A percentile compares a stretch with the other conserved stretches of the same genome.
These are phyloP conservation scores for Parmelia sp. DNA, from an alignment of 495 filamentous ascomycete genomes.

Conservation along the genomic window DNA sequence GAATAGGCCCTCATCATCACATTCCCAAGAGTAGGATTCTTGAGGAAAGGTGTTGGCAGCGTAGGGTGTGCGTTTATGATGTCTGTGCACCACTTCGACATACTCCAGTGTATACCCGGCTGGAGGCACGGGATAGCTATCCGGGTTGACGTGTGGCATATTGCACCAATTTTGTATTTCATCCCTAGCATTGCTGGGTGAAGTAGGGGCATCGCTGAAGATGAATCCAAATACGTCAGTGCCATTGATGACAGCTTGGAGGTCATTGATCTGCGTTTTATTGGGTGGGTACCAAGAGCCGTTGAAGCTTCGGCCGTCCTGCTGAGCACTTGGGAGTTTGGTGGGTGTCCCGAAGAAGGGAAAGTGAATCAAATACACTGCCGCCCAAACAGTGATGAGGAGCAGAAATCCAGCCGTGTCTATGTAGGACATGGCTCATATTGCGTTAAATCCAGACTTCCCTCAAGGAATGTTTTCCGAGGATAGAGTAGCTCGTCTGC, in stretches of 20 bases:
- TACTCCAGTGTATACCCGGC: conserved; percentile 52
- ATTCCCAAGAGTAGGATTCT: conserved; percentile 60
- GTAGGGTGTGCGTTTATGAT: conserved; percentile 70
- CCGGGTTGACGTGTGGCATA: conserved; percentile 62
- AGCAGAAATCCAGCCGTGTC: conserved; percentile 11
- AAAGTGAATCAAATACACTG: conserved; percentile 2
- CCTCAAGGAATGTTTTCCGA: not conserved
- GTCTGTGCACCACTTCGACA: conserved; percentile 57
- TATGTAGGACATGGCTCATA: conserved; percentile 2
- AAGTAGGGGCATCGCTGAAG: conserved; percentile 53
- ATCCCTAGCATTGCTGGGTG: conserved; percentile 13
- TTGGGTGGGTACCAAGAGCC: conserved; percentile 7
- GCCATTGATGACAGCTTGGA: conserved; percentile 44
- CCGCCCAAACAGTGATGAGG: not conserved
- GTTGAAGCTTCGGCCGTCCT: conserved; percentile 6
- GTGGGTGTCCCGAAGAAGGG: conserved; percentile 3
- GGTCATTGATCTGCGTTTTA: conserved; percentile 43
- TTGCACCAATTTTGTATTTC: conserved; percentile 63
- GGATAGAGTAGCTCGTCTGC: not conserved
- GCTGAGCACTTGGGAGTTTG: not conserved
- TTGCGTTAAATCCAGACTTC: not conserved
- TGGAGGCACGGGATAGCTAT: conserved; percentile 47
- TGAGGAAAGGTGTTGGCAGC: conserved; percentile 59
- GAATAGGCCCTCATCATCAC: conserved; percentile 54
- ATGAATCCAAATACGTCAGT: conserved; percentile 57